Evolutionary conservation across 768 basidiomycete species (phyloP).

Genomic region (Leccinum truebloodii): DNA sequence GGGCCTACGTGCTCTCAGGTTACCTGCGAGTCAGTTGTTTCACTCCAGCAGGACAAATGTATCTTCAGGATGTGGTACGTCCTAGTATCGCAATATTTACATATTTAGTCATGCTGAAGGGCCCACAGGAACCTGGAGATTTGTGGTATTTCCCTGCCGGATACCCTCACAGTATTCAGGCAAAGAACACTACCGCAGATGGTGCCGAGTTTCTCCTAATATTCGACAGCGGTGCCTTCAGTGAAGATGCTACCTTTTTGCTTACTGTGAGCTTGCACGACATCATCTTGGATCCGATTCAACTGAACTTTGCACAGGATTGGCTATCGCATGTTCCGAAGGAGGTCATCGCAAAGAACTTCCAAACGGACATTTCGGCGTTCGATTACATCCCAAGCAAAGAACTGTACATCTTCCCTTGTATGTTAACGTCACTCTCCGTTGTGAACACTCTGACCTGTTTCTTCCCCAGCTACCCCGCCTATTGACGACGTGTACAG

Average conservation of each 20-base stretch:
- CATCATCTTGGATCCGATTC: background rate
- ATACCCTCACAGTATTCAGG: slow-evolving; percentile 56
- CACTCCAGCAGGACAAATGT: slow-evolving; percentile 52
- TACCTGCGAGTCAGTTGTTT: slow-evolving; percentile 50
- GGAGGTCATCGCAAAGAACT: slow-evolving; percentile 65
- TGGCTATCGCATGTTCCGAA: slow-evolving; percentile 67
- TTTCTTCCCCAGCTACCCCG: slow-evolving; percentile 35
- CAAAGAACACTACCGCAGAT: slow-evolving; percentile 45
- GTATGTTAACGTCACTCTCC: slow-evolving; percentile 22
- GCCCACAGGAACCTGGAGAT: slow-evolving; percentile 38
- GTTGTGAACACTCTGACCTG: background rate
- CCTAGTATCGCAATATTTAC: slow-evolving; percentile 9
- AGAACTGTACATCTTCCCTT: slow-evolving; percentile 58
- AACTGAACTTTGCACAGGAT: slow-evolving; percentile 40
- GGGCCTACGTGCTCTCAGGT: slow-evolving; percentile 56
- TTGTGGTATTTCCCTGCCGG: slow-evolving; percentile 64
- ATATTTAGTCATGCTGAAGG: slow-evolving; percentile 15
- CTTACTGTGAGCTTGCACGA: slow-evolving; percentile 23
- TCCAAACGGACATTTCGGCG: slow-evolving; percentile 45
- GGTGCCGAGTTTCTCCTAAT: slow-evolving; percentile 56
- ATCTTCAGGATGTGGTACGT: slow-evolving; percentile 54
- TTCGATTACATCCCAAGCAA: slow-evolving; percentile 56
- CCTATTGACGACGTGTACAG: slow-evolving; percentile 42
- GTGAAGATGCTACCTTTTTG: slow-evolving; percentile 60
- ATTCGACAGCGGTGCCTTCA: slow-evolving; percentile 46